phyloP scores from a whole-genome alignment of 2,329 filamentous ascomycete species.

The Ophiostoma tasmaniense region DNA sequence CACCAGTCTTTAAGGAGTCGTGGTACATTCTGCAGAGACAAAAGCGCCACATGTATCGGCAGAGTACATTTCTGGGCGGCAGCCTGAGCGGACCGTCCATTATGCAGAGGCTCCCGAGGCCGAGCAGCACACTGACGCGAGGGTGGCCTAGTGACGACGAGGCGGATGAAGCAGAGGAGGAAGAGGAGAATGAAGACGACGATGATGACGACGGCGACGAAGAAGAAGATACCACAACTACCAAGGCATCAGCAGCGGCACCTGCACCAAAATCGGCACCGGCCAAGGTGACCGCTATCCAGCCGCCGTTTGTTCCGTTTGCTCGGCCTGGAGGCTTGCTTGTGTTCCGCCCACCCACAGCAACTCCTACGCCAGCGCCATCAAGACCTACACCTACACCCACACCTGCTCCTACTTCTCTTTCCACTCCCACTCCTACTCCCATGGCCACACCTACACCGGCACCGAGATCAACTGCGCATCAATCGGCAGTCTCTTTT shows the following conservation, averaged over 20 bases:
- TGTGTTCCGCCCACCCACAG: not conserved
- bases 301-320: not conserved
- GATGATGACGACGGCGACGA: not conserved
- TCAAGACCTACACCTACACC: not conserved
- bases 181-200: conserved; percentile 12
- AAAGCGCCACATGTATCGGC: not conserved
- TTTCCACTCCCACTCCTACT: not conserved
- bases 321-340: not conserved
- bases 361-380: not conserved
- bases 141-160: not conserved
- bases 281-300: not conserved
- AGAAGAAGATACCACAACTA: too few relatives aligned
- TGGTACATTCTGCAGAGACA: not conserved
- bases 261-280: not conserved
- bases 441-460: not conserved
- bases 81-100: not conserved
- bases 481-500: not conserved
- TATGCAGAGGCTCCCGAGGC: not conserved
- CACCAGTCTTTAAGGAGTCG: not conserved
- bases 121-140: conserved; percentile 1
- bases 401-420: not conserved
- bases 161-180: not conserved
- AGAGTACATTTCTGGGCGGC: not conserved
- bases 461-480: not conserved
- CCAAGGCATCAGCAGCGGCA: too few relatives aligned